Percentiles rank a stretch among this genome's conserved stretches.
Evolutionary conservation across 2,329 filamentous ascomycete species (phyloP).

Genomic region (Aspergillus pseudonomiae): DNA sequence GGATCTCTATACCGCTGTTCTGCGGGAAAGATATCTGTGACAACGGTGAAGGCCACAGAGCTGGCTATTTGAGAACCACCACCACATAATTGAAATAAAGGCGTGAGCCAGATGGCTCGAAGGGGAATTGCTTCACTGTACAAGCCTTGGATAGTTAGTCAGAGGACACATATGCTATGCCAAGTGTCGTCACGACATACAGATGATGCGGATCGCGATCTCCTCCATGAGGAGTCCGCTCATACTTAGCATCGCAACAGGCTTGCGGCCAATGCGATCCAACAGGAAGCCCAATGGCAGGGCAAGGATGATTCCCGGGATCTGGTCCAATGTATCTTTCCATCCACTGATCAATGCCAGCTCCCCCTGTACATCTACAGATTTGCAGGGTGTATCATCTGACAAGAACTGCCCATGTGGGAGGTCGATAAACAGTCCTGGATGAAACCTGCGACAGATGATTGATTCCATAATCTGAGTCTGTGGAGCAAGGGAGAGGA

Average conservation of each 20-base stretch:
- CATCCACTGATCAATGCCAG: conserved; percentile 17
- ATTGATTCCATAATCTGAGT: conserved; percentile 17
- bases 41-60: conserved; percentile 14
- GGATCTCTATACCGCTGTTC: conserved; percentile 5
- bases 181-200: conserved; percentile 5
- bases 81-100: conserved; percentile 20
- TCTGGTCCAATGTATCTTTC: conserved; percentile 13
- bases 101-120: conserved; percentile 15
- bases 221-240: conserved; percentile 11
- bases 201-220: conserved; percentile 11
- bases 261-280: conserved; percentile 16
- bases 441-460: conserved; percentile 17
- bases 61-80: conserved; percentile 13
- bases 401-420: not conserved
- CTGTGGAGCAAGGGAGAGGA: conserved; percentile 17
- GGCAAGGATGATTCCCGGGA: conserved; percentile 16
- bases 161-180: not conserved
- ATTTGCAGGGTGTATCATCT: conserved; percentile 9
- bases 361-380: conserved; percentile 16
- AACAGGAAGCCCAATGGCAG: conserved; percentile 19
- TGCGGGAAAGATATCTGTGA: conserved; percentile 17
- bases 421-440: not conserved
- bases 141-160: conserved; percentile 8
- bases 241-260: conserved; percentile 13
- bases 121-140: conserved; percentile 14